phyloP scores from a whole-genome alignment of 805 yeast genomes.

The Metschnikowia shivogae region DNA sequence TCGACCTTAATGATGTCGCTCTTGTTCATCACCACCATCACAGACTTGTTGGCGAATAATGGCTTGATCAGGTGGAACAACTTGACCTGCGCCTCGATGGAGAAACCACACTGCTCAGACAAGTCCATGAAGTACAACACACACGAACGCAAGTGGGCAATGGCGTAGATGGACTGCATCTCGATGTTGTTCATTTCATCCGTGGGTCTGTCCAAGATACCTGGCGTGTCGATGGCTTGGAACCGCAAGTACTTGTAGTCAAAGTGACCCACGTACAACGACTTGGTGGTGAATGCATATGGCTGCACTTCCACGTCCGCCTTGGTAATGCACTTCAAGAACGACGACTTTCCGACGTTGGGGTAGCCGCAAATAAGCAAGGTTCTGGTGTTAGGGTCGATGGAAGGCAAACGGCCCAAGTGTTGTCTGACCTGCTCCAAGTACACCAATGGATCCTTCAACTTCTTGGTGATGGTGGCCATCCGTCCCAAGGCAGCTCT shows the following conservation, averaged over 20 bases:
- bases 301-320: constrained; percentile 99
- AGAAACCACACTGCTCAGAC: constrained; percentile 98
- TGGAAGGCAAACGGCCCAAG: constrained; percentile 95
- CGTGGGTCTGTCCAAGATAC: constrained; percentile 96
- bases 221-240: constrained; percentile 99
- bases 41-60: constrained; percentile 93
- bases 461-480: constrained; percentile 96
- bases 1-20: constrained; percentile 84
- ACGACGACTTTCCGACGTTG: constrained; percentile 97
- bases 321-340: constrained; percentile 86
- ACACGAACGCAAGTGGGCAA: constrained; percentile 96
- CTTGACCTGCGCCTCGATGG: constrained; percentile 95
- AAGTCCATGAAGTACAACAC: constrained; percentile 97
- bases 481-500: constrained; percentile 99
- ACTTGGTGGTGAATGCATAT: constrained; percentile 97
- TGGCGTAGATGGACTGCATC: constrained; percentile 98
- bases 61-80: constrained; percentile 96
- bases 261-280: constrained; percentile 96
- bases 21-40: constrained; percentile 92
- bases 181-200: constrained; percentile 99
- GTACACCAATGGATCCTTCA: constrained; percentile 89
- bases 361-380: constrained; percentile 97
- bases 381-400: constrained; percentile 98
- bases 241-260: constrained; percentile 96
- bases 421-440: constrained; percentile 99